A percentile compares a stretch with the other conserved stretches of the same genome.
Evolutionary conservation across 805 yeast species (phyloP).

Genomic region (Spathaspora arborariae): DNA sequence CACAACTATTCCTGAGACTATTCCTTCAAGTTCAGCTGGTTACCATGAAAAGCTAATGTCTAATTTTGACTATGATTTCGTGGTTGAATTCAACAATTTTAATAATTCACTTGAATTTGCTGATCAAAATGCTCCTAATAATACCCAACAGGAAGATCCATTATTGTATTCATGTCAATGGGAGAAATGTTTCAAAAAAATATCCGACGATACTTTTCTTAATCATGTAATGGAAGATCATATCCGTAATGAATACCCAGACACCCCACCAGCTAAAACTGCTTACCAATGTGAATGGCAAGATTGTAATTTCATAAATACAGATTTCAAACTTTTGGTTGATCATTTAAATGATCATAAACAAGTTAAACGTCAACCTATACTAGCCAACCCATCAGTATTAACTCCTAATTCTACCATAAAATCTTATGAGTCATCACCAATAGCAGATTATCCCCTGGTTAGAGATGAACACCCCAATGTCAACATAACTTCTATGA

Average conservation of each 20-base stretch:
- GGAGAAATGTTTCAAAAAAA: constrained; percentile 54
- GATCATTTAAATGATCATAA: constrained; percentile 46
- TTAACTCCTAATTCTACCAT: constrained; percentile 10
- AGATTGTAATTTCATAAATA: constrained; percentile 58
- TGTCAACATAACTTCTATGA: constrained; percentile 31
- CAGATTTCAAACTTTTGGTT: constrained; percentile 50
- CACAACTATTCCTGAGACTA: constrained; percentile 33
- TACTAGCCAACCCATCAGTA: not conserved
- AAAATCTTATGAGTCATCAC: constrained; percentile 11
- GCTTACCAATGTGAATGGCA: constrained; percentile 68
- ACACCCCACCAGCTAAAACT: constrained; percentile 1
- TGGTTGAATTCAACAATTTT: constrained; percentile 32
- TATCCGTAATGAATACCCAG: constrained; percentile 18
- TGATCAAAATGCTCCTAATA: not conserved
- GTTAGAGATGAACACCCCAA: constrained; percentile 4
- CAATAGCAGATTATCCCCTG: not conserved
- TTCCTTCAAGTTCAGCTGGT: not conserved
- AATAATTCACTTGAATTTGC: constrained; percentile 10
- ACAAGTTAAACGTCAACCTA: not conserved
- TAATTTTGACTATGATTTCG: constrained; percentile 31
- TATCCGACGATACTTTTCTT: constrained; percentile 29
- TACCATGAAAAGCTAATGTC: constrained; percentile 16
- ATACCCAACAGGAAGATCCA: not conserved
- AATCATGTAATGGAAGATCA: constrained; percentile 46
- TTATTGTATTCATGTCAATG: constrained; percentile 50